Conservation (phyloP, 148 eudicot genomes). For the Beta vulgaris region DNA sequence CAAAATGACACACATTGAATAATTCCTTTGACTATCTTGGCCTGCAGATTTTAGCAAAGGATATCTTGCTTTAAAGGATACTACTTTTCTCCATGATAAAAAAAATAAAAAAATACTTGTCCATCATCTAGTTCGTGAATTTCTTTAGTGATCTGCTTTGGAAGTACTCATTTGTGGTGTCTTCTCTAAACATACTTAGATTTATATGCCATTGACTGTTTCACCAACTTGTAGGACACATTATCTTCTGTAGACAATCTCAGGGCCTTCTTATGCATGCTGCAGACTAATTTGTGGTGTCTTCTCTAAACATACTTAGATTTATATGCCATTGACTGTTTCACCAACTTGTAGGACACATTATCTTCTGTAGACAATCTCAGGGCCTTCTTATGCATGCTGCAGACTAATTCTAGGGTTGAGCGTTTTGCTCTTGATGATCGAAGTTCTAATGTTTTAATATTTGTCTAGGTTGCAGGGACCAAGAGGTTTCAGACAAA, state of each 20-base stretch:
- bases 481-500: constrained; percentile 28
- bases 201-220: not conserved
- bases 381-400: not conserved
- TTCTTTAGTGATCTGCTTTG: not conserved
- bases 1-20: too few relatives aligned
- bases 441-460: constrained; percentile 23
- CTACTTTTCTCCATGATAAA: not conserved
- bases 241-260: not conserved
- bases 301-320: not conserved
- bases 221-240: not conserved
- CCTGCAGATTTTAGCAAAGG: not conserved
- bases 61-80: not conserved
- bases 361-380: not conserved
- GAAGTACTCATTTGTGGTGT: not conserved
- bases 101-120: not conserved
- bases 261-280: not conserved
- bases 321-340: not conserved
- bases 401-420: not conserved
- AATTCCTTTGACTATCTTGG: not conserved
- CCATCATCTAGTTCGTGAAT: not conserved
- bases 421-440: constrained; percentile 1
- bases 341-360: not conserved
- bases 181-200: not conserved
- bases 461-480: constrained; percentile 51
- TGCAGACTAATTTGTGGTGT: not conserved